Evolutionary conservation across 148 eudicot genomes (phyloP).

Genomic region (Nepenthes mirabilis): DNA sequence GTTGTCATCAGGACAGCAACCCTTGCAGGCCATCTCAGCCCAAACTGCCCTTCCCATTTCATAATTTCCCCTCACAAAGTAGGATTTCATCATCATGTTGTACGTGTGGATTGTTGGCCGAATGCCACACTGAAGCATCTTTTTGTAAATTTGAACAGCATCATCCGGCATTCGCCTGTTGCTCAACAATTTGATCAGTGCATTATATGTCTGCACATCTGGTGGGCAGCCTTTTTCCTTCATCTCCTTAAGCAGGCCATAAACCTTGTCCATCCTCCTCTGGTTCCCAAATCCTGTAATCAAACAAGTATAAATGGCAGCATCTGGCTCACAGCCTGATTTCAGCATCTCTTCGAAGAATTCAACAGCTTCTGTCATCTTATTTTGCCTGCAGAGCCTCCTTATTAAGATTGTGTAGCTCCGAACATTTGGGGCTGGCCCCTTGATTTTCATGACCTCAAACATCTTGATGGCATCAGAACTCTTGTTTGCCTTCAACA

Average conservation of each 20-base stretch:
- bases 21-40: conserved; percentile 70
- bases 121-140: conserved; percentile 46
- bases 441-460: conserved; percentile 76
- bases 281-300: conserved; percentile 71
- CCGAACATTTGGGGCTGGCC: conserved; percentile 61
- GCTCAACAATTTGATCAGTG: conserved; percentile 67
- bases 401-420: conserved; percentile 74
- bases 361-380: conserved; percentile 52
- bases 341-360: conserved; percentile 53
- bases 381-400: conserved; percentile 62
- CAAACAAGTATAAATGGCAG: conserved; percentile 74
- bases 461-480: conserved; percentile 77
- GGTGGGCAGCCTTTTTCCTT: conserved; percentile 62
- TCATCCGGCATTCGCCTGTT: conserved; percentile 70
- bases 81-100: conserved; percentile 83
- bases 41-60: conserved; percentile 68
- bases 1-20: conserved; percentile 90
- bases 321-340: conserved; percentile 63
- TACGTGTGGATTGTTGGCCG: conserved; percentile 73
- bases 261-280: conserved; percentile 68
- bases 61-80: conserved; percentile 30
- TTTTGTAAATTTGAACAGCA: conserved; percentile 56
- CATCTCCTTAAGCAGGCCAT: conserved; percentile 60
- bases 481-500: conserved; percentile 49
- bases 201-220: conserved; percentile 61